These are phyloP conservation scores for Beauveria varroae DNA, from an alignment of 2,329 filamentous ascomycete genomes.

Conservation along the genomic window DNA sequence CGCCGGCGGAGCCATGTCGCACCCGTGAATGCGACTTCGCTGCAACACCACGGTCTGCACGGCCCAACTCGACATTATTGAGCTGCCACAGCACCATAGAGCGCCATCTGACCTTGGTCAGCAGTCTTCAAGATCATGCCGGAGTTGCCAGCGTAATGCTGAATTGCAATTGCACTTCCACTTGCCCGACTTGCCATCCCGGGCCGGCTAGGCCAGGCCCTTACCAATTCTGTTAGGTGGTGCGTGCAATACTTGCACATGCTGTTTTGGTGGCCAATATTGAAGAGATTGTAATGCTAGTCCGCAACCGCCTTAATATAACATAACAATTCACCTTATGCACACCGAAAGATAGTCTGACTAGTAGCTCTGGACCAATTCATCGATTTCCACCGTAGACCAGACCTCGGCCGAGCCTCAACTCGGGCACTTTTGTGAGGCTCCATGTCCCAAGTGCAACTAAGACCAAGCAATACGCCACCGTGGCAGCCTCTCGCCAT, in stretches of 20 bases:
- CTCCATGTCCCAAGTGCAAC: background rate
- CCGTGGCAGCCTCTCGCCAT: background rate
- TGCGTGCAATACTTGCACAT: background rate
- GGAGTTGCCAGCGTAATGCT: background rate
- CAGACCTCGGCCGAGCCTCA: constrained; percentile 1
- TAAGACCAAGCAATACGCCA: background rate
- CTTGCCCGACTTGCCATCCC: background rate
- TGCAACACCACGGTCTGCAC: background rate
- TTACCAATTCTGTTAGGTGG: constrained; percentile 7
- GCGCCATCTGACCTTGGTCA: background rate
- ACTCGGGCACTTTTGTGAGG: constrained; percentile 4
- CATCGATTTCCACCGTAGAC: background rate
- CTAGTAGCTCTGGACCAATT: background rate
- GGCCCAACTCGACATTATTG: background rate
- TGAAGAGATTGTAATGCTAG: background rate
- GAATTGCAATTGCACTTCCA: background rate
- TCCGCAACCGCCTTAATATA: background rate
- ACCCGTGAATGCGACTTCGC: background rate
- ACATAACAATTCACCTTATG: background rate
- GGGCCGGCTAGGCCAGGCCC: background rate
- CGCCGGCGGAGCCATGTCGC: background rate
- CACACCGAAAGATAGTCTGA: constrained; percentile 1
- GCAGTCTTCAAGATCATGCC: background rate
- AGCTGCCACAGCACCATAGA: background rate
- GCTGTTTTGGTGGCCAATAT: background rate